Evolutionary conservation across 148 eudicot species (phyloP).

Genomic region (Nepenthes mirabilis): DNA sequence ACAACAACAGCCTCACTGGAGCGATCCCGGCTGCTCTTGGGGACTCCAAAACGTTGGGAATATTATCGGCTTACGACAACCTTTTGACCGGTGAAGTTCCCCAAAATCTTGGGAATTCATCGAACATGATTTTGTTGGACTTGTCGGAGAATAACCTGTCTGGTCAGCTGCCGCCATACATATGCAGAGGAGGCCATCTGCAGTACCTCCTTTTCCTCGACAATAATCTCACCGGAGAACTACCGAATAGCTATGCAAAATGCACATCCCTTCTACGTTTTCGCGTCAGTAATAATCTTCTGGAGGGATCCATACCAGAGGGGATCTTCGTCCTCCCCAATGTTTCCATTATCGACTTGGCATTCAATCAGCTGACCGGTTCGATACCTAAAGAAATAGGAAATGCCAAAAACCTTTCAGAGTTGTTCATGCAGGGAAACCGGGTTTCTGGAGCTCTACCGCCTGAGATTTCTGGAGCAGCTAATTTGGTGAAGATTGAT

Average conservation of each 20-base stretch:
- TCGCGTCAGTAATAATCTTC: constrained; percentile 52
- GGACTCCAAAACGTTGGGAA: constrained; percentile 37
- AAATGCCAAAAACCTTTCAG: constrained; percentile 58
- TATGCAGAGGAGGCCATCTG: constrained; percentile 63
- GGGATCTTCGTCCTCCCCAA: constrained; percentile 55
- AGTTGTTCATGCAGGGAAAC: constrained; percentile 60
- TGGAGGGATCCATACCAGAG: constrained; percentile 49
- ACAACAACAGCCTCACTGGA: constrained; percentile 79
- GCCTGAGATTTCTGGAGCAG: constrained; percentile 47
- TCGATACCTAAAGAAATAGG: constrained; percentile 32
- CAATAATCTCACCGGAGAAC: constrained; percentile 42
- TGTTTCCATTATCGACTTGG: constrained; percentile 63
- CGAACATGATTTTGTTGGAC: constrained; percentile 40
- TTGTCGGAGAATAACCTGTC: constrained; percentile 59
- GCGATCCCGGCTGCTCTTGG: constrained; percentile 38
- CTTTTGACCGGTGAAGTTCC: constrained; percentile 64
- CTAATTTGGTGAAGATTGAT: constrained; percentile 66
- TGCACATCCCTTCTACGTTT: constrained; percentile 63
- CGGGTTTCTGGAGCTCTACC: constrained; percentile 61
- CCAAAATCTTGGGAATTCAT: constrained; percentile 44
- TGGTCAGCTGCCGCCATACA: constrained; percentile 41
- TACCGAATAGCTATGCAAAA: constrained; percentile 46
- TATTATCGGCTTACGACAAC: constrained; percentile 59
- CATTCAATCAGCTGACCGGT: constrained; percentile 47
- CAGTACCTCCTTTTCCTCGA: constrained; percentile 51